Evolutionary conservation across 345 rosid species (phyloP), one percentile per base, ranked within the genome.

Genomic region (Streptanthus diversifolius): DNA sequence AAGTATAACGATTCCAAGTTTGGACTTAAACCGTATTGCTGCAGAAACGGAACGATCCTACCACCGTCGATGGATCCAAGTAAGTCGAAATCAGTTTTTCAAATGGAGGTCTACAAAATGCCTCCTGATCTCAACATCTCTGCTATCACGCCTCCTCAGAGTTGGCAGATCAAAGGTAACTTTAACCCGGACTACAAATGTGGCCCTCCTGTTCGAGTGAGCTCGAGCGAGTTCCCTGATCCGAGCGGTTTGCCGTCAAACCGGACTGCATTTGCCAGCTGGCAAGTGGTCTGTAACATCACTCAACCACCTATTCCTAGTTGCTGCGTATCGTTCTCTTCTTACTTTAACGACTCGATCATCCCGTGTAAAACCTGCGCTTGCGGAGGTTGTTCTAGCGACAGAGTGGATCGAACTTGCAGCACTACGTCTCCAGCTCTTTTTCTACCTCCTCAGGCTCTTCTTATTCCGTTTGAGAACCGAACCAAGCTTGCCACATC

Each of bases 241-340:
- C 78, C 90, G 1, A 78, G 82, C n/a, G 98, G 98, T 29, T 82
- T 88, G 1, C 86, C 90, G 30, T 79, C 83, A 1, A 84, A 92
- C 79, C 76, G 75, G 9, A 78, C 92, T 7, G 93, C 84, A 3
- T 81, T 88, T 79, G 93, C 93, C 0, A 95, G 96, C 74, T 95
- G 97, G 99, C 99, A 92, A 82, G 84, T 95, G 17, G 98, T 90
- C 33, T 95, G 99, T 83, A 95, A 95, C 77, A 95, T 95, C 70
- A 86, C 89, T 45, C 85, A 83, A 55, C 89, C 93, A 40, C 70
- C 65, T 1, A 78, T 79, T 63, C 98, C 96, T 15, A 83, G 72
- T 59, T 95, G 97, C 59, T 95, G 98, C 18, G 99, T 92, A 7
- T 87, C 99, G 1, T 95, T 95, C 76, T 95, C 99, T 63, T 81